Conservation (phyloP, 495 filamentous ascomycete species). For the Talaromyces adpressus region DNA sequence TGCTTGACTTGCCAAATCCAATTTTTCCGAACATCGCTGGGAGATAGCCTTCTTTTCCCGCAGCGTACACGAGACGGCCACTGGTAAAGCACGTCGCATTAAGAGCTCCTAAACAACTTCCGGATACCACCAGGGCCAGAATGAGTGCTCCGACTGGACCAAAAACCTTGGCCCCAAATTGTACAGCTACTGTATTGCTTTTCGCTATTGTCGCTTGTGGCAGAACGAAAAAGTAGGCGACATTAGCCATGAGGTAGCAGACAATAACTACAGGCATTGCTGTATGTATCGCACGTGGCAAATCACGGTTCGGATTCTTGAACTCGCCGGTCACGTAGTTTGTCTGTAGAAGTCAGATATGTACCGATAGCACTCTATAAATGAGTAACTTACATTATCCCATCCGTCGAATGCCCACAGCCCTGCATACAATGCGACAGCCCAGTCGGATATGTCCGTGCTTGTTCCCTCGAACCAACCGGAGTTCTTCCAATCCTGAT, state of each 20-base stretch:
- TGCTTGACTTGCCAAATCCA: conserved; percentile 51
- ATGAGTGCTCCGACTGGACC: conserved; percentile 74
- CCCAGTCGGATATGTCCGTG: conserved; percentile 73
- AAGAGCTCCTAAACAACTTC: conserved; percentile 83
- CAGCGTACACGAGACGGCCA: conserved; percentile 85
- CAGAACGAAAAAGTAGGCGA: conserved; percentile 93
- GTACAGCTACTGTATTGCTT: conserved; percentile 87
- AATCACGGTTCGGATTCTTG: conserved; percentile 79
- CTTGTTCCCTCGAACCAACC: conserved; percentile 88
- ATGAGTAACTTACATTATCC: conserved; percentile 75
- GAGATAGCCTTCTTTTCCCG: conserved; percentile 92
- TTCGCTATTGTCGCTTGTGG: conserved; percentile 71
- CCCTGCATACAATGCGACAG: conserved; percentile 89
- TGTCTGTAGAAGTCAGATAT: conserved; percentile 45
- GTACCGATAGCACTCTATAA: neutral
- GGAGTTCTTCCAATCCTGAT: conserved; percentile 75
- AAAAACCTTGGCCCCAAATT: conserved; percentile 87
- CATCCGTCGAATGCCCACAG: conserved; percentile 98
- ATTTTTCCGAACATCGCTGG: conserved; percentile 77
- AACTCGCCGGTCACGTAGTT: conserved; percentile 98
- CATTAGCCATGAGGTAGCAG: conserved; percentile 83
- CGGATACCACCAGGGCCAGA: conserved; percentile 82
- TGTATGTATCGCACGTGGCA: conserved; percentile 92
- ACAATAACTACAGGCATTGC: conserved; percentile 92
- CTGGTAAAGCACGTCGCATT: conserved; percentile 94